Evolutionary conservation across 2,329 filamentous ascomycete genomes (phyloP).

Genomic region (Xylaria sp.): DNA sequence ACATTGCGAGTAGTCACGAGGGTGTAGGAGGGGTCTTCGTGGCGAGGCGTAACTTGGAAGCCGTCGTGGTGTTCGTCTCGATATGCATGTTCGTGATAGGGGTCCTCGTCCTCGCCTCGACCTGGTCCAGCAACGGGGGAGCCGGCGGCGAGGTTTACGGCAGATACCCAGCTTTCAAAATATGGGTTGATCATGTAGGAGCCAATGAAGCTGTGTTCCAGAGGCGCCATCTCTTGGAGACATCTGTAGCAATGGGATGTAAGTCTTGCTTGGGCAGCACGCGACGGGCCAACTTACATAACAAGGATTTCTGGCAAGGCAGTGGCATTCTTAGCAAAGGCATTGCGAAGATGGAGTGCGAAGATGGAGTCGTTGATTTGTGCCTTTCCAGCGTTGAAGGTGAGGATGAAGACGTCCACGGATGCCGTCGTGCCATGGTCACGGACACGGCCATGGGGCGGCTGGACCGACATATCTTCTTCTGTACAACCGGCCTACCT

Average conservation of each 20-base stretch:
- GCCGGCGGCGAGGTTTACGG: slow-evolving; percentile 75
- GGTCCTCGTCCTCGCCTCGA: slow-evolving; percentile 17
- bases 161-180: slow-evolving; percentile 75
- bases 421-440: slow-evolving; percentile 47
- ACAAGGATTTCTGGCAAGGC: slow-evolving; percentile 66
- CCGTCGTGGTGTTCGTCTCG: slow-evolving; percentile 7
- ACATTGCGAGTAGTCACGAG: slow-evolving; percentile 78
- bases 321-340: slow-evolving; percentile 62
- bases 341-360: slow-evolving; percentile 73
- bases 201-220: slow-evolving; percentile 86
- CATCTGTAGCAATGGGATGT: slow-evolving; percentile 61
- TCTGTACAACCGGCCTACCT: neutral
- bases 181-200: slow-evolving; percentile 82
- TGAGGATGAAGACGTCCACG: slow-evolving; percentile 78
- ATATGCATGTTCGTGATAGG: neutral
- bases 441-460: too few species aligned
- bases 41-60: slow-evolving; percentile 27
- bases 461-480: neutral
- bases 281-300: slow-evolving; percentile 57
- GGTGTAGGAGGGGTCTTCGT: slow-evolving; percentile 66
- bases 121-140: slow-evolving; percentile 49
- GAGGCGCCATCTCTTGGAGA: slow-evolving; percentile 90
- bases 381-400: slow-evolving; percentile 87
- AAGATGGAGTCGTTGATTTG: slow-evolving; percentile 77
- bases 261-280: neutral